phyloP scores from a whole-genome alignment of 176 grass and related monocot genomes.

The Aechmea fasciata region DNA sequence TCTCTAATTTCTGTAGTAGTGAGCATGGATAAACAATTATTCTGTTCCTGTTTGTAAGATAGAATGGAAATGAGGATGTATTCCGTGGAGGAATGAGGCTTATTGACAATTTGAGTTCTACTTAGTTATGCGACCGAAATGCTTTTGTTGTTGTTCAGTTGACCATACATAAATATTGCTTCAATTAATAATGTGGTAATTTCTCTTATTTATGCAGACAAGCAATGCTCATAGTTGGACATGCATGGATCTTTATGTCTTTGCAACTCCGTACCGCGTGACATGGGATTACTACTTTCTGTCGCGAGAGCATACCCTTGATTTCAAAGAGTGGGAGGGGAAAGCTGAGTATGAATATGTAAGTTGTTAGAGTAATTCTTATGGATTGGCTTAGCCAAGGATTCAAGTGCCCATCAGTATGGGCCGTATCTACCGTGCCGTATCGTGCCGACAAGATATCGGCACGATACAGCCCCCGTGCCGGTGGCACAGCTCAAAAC shows the following conservation, averaged over 20 bases:
- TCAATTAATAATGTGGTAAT: constrained; percentile 2
- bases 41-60: no score
- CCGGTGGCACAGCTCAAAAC: no score
- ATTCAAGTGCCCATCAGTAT: no score
- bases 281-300: constrained; percentile 97
- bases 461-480: no score
- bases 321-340: constrained; percentile 85
- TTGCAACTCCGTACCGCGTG: constrained; percentile 86
- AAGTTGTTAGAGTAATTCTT: constrained; percentile 14
- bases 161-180: constrained; percentile 1
- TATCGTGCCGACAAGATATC: no score
- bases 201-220: constrained; percentile 31
- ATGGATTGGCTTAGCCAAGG: no score
- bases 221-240: constrained; percentile 88
- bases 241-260: constrained; percentile 90
- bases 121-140: no score
- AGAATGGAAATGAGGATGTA: no score
- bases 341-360: constrained; percentile 90
- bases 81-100: no score
- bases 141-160: not conserved
- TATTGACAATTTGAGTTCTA: no score
- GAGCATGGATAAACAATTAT: not conserved
- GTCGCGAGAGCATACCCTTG: constrained; percentile 78
- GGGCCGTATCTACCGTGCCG: no score
- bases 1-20: no score